Evolutionary conservation across 306 rosid genomes (phyloP).

Genomic region (Pterocarpus santalinus): DNA sequence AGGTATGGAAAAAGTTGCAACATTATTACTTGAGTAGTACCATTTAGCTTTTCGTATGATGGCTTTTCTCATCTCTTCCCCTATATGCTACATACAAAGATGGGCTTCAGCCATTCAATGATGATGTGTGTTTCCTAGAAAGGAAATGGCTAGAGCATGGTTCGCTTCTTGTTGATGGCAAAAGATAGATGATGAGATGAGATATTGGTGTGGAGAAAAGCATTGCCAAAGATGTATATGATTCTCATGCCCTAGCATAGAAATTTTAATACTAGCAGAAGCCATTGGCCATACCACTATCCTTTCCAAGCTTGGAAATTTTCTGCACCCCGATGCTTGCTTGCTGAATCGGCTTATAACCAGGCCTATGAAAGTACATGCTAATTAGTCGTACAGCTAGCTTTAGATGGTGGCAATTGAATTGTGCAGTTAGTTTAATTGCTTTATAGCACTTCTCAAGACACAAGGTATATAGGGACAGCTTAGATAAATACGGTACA

Average conservation of each 20-base stretch:
- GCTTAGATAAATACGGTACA: conserved; percentile 3
- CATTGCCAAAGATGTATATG: conserved; percentile 11
- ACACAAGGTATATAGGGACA: conserved; percentile 17
- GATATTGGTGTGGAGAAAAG: conserved; percentile 38
- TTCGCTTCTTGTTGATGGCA: conserved; percentile 40
- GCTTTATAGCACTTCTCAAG: conserved; percentile 5
- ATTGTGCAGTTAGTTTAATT: conserved; percentile 16
- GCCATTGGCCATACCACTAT: conserved; percentile 47
- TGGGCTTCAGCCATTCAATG: conserved; percentile 55
- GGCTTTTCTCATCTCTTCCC: conserved; percentile 55
- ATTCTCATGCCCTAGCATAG: conserved; percentile 45
- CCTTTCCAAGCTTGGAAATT: conserved; percentile 36
- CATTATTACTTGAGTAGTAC: conserved; percentile 46
- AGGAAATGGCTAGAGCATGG: conserved; percentile 54
- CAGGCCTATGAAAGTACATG: conserved; percentile 21
- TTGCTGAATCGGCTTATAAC: conserved; percentile 19
- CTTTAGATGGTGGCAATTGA: conserved; percentile 9
- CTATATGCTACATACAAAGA: conserved; percentile 47
- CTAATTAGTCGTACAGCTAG: conserved; percentile 13
- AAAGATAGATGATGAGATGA: conserved; percentile 43
- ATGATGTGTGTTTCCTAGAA: conserved; percentile 46
- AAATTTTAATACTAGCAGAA: conserved; percentile 37
- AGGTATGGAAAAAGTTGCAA: conserved; percentile 49
- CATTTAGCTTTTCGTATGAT: conserved; percentile 43
- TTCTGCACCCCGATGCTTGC: conserved; percentile 18